Percentiles rank a stretch among this genome's conserved stretches.
Evolutionary conservation across 2,329 filamentous ascomycete genomes (phyloP).

Genomic region (Penicillium glabrum): DNA sequence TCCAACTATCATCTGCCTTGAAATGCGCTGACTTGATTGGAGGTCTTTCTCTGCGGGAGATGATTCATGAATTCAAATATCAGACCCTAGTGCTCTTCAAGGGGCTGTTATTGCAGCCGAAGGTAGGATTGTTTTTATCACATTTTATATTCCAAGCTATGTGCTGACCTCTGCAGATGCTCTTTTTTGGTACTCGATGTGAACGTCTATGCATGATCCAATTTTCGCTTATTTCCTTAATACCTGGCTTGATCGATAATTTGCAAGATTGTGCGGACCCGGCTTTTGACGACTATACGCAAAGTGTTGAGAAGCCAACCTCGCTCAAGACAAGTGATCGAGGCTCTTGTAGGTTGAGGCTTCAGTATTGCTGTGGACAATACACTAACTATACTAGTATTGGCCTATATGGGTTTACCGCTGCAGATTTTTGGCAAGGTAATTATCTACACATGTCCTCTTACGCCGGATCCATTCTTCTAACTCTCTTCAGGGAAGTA

Average conservation of each 20-base stretch:
- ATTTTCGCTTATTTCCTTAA: slow-evolving; percentile 91
- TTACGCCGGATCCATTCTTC: not conserved
- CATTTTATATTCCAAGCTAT: not conserved
- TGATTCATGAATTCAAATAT: slow-evolving; percentile 92
- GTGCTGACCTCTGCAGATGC: slow-evolving; percentile 64
- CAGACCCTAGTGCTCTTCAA: slow-evolving; percentile 94
- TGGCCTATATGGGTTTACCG: slow-evolving; percentile 92
- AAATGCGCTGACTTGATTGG: slow-evolving; percentile 13
- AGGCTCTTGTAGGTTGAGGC: slow-evolving; percentile 60
- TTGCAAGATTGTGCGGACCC: slow-evolving; percentile 96
- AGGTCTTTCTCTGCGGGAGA: slow-evolving; percentile 76
- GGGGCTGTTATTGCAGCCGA: slow-evolving; percentile 88
- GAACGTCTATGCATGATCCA: slow-evolving; percentile 97
- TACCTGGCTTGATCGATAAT: slow-evolving; percentile 85
- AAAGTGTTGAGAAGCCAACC: slow-evolving; percentile 71
- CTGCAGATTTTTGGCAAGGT: slow-evolving; percentile 94
- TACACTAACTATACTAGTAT: slow-evolving; percentile 51
- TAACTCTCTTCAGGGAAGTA: slow-evolving; percentile 66
- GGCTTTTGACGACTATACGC: slow-evolving; percentile 81
- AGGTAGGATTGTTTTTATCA: slow-evolving; percentile 61
- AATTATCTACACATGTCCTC: slow-evolving; percentile 33
- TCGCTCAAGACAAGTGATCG: slow-evolving; percentile 90
- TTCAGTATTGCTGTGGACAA: not conserved
- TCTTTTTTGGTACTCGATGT: slow-evolving; percentile 97
- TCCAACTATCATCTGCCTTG: not conserved